Evolutionary conservation across 768 basidiomycete species (phyloP).

Genomic region (Rhodosporidiobolus sp.): DNA sequence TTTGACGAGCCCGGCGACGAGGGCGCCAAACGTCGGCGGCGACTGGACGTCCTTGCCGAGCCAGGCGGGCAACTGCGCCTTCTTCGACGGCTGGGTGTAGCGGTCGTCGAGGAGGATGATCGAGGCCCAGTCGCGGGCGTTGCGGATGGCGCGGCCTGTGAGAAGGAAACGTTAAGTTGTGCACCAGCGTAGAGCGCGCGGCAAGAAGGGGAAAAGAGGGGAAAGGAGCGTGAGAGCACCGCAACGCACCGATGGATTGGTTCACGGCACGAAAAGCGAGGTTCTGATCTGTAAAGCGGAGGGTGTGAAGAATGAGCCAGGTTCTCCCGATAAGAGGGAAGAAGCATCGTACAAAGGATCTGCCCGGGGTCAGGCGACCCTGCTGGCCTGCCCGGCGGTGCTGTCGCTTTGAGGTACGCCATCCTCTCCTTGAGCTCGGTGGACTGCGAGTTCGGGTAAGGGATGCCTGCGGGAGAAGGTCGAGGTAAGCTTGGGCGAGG

Average conservation of each 20-base stretch:
- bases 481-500: not conserved
- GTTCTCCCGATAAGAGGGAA: not conserved
- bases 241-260: slow-evolving; percentile 82
- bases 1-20: slow-evolving; percentile 59
- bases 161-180: not conserved
- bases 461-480: slow-evolving; percentile 80
- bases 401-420: slow-evolving; percentile 72
- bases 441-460: slow-evolving; percentile 88
- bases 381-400: slow-evolving; percentile 42
- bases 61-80: slow-evolving; percentile 84
- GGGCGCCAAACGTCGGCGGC: slow-evolving; percentile 67
- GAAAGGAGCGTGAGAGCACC: not conserved
- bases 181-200: no score
- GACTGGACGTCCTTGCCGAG: slow-evolving; percentile 64
- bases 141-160: slow-evolving; percentile 86
- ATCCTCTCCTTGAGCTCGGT: slow-evolving; percentile 87
- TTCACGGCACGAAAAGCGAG: slow-evolving; percentile 66
- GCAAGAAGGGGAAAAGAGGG: not conserved
- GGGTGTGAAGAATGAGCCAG: not conserved
- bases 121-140: slow-evolving; percentile 84
- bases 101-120: slow-evolving; percentile 81
- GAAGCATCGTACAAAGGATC: slow-evolving; percentile 68
- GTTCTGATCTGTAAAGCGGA: slow-evolving; percentile 53
- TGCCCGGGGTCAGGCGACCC: slow-evolving; percentile 65
- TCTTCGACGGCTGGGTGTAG: slow-evolving; percentile 67